Evolutionary conservation across 1,284 basidiomycete species (phyloP), one percentile per base, ranked within the genome.

Genomic region (Coniophora puteana): DNA sequence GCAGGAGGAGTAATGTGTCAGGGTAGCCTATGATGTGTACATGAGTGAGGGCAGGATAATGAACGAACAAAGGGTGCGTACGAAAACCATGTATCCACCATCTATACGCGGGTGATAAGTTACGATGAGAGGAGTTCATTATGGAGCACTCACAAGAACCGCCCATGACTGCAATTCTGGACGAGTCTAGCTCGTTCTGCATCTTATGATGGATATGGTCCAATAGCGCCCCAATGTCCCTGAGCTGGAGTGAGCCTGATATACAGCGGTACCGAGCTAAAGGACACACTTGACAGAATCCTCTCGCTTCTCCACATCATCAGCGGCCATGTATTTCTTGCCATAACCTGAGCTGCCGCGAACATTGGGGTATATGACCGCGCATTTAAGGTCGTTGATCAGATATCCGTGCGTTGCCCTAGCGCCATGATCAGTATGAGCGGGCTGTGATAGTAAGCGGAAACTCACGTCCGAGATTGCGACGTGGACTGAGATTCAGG

Each of bases 321-420:
- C 66, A 17, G 51, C 46, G 7, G 57, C 47, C 53, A 65, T 51
- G 43, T 66, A 68, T 33, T 44, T 55, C 45, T 49, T 65, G 28
- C 64, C 66, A 40, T 68, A 68, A 28, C 63, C 65, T 3, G 51
- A 55, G 38, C 65, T 67, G 31, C 63, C 66, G 33, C 63, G 57
- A 20, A 67, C 66, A 32, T 66, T 66, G 4, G 63, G 63, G 41
- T 66, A 67, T 14, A 68, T 58, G 24, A 66, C 41, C 1, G 64
- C 65, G 22, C 64, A 55, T 21, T 51, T 54, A 34, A 66, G 40
- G 35, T 66, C 64, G 36, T 65, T 66, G 16, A 66, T 32, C 22
- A 66, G 45, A 46, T 68, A 67, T 10, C 52, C 56, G 32, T 67
- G 63, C 2, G 59, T 63, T 14, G 56, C 47, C 11, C 66, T 66